Conservation (phyloP, 2,329 filamentous ascomycete species). For the Colletotrichum chrysophilum region DNA sequence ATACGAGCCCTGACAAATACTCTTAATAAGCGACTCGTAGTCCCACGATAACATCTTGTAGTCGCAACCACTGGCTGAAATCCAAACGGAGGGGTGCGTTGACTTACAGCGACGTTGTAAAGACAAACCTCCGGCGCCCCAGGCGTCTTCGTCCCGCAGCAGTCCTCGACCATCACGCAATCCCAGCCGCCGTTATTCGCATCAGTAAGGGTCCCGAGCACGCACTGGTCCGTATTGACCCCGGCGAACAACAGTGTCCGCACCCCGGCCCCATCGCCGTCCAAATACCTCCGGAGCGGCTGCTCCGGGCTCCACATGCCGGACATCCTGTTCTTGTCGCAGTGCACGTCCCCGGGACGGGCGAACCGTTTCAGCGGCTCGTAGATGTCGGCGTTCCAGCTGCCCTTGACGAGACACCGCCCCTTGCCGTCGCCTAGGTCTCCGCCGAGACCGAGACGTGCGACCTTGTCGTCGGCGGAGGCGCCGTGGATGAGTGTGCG, state of each 20-base stretch:
- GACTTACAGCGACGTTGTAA: conserved; percentile 16
- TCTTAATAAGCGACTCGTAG: neutral
- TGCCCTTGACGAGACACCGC: conserved; percentile 53
- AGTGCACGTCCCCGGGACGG: conserved; percentile 46
- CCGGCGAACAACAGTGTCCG: conserved; percentile 61
- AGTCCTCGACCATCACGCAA: conserved; percentile 17
- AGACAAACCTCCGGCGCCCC: conserved; percentile 14
- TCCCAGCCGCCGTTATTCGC: conserved; percentile 53
- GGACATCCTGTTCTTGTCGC: conserved; percentile 63
- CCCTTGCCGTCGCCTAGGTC: conserved; percentile 50
- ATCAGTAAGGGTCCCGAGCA: conserved; percentile 60
- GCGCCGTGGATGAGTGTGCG: conserved; percentile 33
- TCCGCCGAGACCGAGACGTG: conserved; percentile 44
- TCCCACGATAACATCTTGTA: neutral
- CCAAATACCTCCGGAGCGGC: conserved; percentile 45
- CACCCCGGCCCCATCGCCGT: conserved; percentile 29
- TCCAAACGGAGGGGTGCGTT: neutral
- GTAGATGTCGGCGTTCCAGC: conserved; percentile 62
- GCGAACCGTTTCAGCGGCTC: conserved; percentile 42
- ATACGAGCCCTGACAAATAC: conserved; percentile 1
- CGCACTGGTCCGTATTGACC: conserved; percentile 68
- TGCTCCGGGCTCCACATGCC: conserved; percentile 56
- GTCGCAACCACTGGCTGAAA: neutral
- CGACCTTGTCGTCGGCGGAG: conserved; percentile 10
- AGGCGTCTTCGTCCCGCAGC: conserved; percentile 11